Base-by-base conservation (phyloP, 805 yeast species). In the Priceomyces melissophilus region DNA sequence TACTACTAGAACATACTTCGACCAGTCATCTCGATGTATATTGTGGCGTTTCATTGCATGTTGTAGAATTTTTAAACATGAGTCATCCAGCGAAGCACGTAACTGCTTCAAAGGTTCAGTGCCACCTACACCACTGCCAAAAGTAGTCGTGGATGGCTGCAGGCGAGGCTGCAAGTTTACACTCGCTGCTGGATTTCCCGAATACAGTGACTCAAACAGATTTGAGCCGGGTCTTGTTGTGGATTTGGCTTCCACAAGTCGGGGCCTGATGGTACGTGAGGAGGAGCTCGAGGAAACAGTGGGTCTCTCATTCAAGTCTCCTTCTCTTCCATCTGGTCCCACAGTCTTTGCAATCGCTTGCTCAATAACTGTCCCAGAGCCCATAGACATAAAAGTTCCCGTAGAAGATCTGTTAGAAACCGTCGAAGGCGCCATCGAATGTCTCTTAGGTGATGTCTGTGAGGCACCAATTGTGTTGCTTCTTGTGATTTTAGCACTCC, bases 31-130 rank as follows among this genome's bases (percentile, higher is more conserved):
- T 26, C 79, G 77, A 35, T 79, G 81, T 37, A 91, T 73, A 44
- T 81, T 82, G 63, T 90, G 95, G 45, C 95, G 75, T 50, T 82
- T 79, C 85, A 88, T 82, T 4, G 96, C 96, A 28, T 84, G 87
- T 54, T 87, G 95, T 35, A 93, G 66, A 15, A 91, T 84, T 58
- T 86, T 86, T 52, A 84, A 81, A 58, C 96, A 89, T 2, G 96
- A 89, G 53, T 91, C 98, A 41, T 89, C 96, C 17, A 87, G 81
- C 6, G 91, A 84, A 1, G 96, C 95, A 35, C 93, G 67, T 46
- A 90, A 64, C 51, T 87, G 93, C 52, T 87, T 86, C 49, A 88
- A 70, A 0, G 96, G 95, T 54, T 88, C 95, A 9, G 46, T 60
- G 3, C 47, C 35, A 7, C 32, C 25, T 8, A 20, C 25, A 20